These are phyloP conservation scores for Jaenimonas drosophilae DNA, from an alignment of 208 protist genomes.

Conservation along the genomic window DNA sequence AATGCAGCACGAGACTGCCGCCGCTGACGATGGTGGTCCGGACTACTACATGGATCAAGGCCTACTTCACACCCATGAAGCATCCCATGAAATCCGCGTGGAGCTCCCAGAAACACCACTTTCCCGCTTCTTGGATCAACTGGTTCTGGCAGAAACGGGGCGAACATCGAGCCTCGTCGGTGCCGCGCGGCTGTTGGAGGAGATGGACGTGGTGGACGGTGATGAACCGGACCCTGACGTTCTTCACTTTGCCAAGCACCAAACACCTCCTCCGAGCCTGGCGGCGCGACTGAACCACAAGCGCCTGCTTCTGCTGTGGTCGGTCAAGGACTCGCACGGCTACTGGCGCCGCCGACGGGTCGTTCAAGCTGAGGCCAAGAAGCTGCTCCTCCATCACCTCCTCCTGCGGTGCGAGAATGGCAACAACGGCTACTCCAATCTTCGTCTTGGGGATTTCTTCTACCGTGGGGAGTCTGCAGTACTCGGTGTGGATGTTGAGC, in stretches of 20 bases:
- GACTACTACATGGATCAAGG: too few species aligned
- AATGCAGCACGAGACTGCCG: not conserved
- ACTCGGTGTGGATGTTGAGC: slow-evolving; percentile 27
- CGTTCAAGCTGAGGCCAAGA: not conserved
- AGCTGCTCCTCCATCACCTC: slow-evolving; percentile 31
- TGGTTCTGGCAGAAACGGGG: slow-evolving; percentile 48
- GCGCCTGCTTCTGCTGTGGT: not conserved
- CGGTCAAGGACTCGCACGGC: not conserved
- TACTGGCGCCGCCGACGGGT: not conserved
- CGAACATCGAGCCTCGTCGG: not conserved
- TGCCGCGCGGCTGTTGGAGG: slow-evolving; percentile 17
- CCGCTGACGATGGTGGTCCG: not conserved
- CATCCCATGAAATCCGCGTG: too few species aligned
- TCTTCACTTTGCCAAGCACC: too few species aligned
- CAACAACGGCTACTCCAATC: slow-evolving; percentile 18
- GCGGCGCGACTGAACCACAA: not conserved
- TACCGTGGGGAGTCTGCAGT: slow-evolving; percentile 47
- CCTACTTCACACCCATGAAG: too few species aligned
- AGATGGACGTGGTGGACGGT: slow-evolving; percentile 14
- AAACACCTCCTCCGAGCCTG: too few species aligned
- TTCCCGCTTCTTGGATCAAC: slow-evolving; percentile 31
- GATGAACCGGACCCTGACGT: too few species aligned
- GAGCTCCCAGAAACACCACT: slow-evolving; percentile 13
- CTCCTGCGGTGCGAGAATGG: slow-evolving; percentile 13
- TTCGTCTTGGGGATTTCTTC: slow-evolving; percentile 64